Base-by-base conservation (phyloP, 768 basidiomycete genomes). In the Psilocybe sp. region DNA sequence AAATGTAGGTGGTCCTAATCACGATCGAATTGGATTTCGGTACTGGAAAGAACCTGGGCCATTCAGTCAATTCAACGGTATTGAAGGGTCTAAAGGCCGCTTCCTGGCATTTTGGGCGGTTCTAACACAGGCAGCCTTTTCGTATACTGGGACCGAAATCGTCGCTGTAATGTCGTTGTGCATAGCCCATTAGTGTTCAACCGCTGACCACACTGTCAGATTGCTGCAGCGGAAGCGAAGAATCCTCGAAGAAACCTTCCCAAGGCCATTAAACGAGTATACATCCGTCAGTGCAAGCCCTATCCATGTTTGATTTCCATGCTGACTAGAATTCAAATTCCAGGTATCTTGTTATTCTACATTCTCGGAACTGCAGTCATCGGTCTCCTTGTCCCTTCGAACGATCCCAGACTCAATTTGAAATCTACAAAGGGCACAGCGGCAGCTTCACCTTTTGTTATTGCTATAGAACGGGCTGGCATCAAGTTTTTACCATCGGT, bases 11-110 rank as follows among this genome's bases (percentile, higher is more conserved):
- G 94, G 90, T 1, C 92, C 92, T 5, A 68, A 80, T 58, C 86
- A 88, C 59, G 89, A 91, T 60, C 79, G 88, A 36, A 52, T 78
- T 62, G 83, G 84, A 0, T 86, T 86, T 64, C 74, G 84, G 23
- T 91, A 88, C 71, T 95, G 92, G 92, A 87, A 82, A 52, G 55
- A 94, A 55, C 94, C 94, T 0, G 96, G 96, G 9, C 85, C 95
- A 0, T 92, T 98, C 62, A 84, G 76, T 11, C 91, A 96, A 61
- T 90, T 70, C 59, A 10, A 73, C 10, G 73, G 66, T 2, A 89
- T 92, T 15, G 4, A 61, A 4, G 95, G 95, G 5, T 51, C 79
- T 2, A 80, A 78, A 57, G 94, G 93, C 8, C 80, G 74, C 16
- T 97, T 98, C 77, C 61, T 81, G 31, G 78, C 73, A 3, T 80